phyloP scores from a whole-genome alignment of 352 stramenopile species.

The Phytophthora fragariaefolia region DNA sequence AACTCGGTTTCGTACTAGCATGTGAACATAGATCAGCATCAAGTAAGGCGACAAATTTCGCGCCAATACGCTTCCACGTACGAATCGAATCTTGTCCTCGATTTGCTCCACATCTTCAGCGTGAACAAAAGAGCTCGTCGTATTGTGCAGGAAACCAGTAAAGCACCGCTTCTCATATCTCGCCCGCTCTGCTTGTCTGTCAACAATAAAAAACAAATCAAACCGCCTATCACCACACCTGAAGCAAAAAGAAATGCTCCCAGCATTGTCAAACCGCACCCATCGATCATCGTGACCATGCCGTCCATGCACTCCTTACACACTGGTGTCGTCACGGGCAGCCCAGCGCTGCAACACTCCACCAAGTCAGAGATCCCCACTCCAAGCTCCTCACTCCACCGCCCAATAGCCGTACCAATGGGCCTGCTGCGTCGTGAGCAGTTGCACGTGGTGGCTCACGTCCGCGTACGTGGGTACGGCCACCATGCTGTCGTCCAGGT shows the following conservation, averaged over 20 bases:
- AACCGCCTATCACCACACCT: background rate
- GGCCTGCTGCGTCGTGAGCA: conserved; percentile 71
- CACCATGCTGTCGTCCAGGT: conserved; percentile 66
- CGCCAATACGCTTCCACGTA: conserved; percentile 32
- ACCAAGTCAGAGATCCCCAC: background rate
- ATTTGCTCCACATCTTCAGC: conserved; percentile 72
- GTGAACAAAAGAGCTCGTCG: conserved; percentile 46
- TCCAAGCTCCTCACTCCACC: background rate
- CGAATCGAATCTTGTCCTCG: conserved; percentile 76
- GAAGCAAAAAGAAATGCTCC: background rate
- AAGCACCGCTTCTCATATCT: conserved; percentile 79
- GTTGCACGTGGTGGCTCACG: conserved; percentile 73
- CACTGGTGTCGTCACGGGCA: conserved; percentile 66
- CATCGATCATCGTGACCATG: conserved; percentile 79
- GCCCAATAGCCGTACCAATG: conserved; percentile 56
- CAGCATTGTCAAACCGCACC: conserved; percentile 30
- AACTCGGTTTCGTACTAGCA: conserved; percentile 77
- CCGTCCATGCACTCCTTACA: conserved; percentile 81
- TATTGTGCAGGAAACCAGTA: conserved; percentile 60
- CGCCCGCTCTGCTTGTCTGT: conserved; percentile 70
- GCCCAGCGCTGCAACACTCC: conserved; percentile 43
- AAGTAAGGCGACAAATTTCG: background rate
- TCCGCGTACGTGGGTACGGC: conserved; percentile 74
- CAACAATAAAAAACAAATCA: conserved; percentile 1
- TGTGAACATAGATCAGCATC: background rate